Evolutionary conservation across 2,329 filamentous ascomycete genomes (phyloP), one percentile per base, ranked within the genome.

Genomic region (Ceratocystiopsis minuta): DNA sequence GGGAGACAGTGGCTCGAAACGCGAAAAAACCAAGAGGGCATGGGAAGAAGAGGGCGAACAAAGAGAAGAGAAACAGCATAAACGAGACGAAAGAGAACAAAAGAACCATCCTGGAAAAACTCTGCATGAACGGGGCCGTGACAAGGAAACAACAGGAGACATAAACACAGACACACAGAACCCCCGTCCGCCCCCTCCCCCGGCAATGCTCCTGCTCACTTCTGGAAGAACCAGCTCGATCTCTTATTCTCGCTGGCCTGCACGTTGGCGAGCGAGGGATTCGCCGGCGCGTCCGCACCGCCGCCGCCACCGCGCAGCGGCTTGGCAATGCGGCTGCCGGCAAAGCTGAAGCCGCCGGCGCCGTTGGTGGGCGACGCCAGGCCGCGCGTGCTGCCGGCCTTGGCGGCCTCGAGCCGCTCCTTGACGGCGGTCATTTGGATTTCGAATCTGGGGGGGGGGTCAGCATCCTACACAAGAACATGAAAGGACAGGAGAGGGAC

Each of bases 341-440:
- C 70, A 52, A 80, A 92, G 61, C 71, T 84, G 59, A 92, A 88
- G 53, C 75, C 75, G 39, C 70, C 74, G 46, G 68, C 60, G 46
- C 61, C 62, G 34, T 40, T 40, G 43, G 70, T 67, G 9, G 73
- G 67, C 38, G 76, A 72, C 50, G 75, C 74, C 43, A 95, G 74
- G 42, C 84, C 86, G 50, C 86, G 80, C 12, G 87, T 94, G 50
- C 82, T 90, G 54, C 87, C 85, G 39, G 79, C 75, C 64, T 96
- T 98, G 58, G 87, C 90, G 41, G 85, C 82, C 63, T 98, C 90
- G 50, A 98, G 79, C 48, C 90, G 83, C 60, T 98, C 90, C 68
- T 96, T 98, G 63, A 98, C 90, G 40, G 87, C 86, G 36, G 86
- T 82, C 57, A 98, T 82, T 64, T 98, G 90, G 34, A 84, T 80